These are phyloP conservation scores for Colletotrichum truncatum DNA, from an alignment of 2,329 filamentous ascomycete species.

Conservation along the genomic window DNA sequence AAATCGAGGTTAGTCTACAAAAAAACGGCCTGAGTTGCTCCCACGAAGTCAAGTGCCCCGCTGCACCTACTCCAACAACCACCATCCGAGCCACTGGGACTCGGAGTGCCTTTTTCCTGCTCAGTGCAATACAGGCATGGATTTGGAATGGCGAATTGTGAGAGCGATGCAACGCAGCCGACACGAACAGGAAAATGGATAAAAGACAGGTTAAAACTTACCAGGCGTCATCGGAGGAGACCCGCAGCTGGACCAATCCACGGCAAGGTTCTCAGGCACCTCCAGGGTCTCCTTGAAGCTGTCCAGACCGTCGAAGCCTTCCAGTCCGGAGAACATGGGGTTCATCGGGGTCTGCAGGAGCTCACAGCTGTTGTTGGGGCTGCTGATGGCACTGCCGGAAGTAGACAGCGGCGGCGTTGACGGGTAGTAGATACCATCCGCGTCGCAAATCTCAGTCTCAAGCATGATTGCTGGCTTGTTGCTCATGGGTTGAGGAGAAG, in stretches of 20 bases:
- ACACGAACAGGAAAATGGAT: conserved; percentile 3
- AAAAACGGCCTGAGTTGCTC: not conserved
- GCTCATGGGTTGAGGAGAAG: conserved; percentile 77
- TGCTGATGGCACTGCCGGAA: conserved; percentile 85
- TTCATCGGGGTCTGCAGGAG: conserved; percentile 85
- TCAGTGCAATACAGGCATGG: not conserved
- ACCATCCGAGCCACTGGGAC: not conserved
- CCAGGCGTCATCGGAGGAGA: conserved; percentile 92
- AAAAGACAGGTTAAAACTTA: conserved; percentile 66
- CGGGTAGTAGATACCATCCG: conserved; percentile 75
- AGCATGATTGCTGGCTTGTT: conserved; percentile 79
- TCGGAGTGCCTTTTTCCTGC: not conserved
- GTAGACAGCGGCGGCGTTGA: conserved; percentile 89
- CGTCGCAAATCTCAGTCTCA: conserved; percentile 76
- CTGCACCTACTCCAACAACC: not conserved
- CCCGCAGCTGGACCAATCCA: conserved; percentile 79
- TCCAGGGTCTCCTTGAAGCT: conserved; percentile 77
- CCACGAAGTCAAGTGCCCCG: conserved; percentile 18
- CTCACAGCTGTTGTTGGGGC: conserved; percentile 77
- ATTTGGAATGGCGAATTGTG: not conserved
- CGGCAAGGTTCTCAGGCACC: conserved; percentile 76
- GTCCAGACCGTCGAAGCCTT: conserved; percentile 63
- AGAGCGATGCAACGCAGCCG: not conserved
- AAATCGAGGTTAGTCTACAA: conserved; percentile 46
- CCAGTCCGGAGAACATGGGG: conserved; percentile 78